These are phyloP conservation scores for Lentinula sp. DNA, from an alignment of 768 basidiomycete species.

Conservation along the genomic window DNA sequence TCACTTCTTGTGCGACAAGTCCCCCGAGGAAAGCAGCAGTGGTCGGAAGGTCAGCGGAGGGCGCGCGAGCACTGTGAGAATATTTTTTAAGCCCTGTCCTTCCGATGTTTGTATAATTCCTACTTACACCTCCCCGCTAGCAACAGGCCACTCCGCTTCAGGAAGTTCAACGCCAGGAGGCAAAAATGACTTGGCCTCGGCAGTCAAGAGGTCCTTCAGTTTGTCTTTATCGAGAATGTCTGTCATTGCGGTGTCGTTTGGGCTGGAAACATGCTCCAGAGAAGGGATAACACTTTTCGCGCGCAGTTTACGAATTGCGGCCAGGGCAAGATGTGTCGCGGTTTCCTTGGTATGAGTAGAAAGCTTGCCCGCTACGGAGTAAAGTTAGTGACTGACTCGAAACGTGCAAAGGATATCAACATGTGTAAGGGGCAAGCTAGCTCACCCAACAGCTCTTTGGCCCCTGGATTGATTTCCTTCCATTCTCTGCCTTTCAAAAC, in stretches of 20 bases:
- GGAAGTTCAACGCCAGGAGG: slow-evolving; percentile 45
- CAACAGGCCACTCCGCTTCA: slow-evolving; percentile 43
- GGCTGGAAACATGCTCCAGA: slow-evolving; percentile 23
- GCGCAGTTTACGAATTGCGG: slow-evolving; percentile 40
- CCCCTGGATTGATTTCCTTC: slow-evolving; percentile 43
- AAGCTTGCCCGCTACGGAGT: slow-evolving; percentile 32
- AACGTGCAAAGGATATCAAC: not conserved
- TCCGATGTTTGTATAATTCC: not conserved
- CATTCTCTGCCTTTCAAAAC: slow-evolving; percentile 59
- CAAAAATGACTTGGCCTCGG: slow-evolving; percentile 43
- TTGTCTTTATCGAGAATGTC: not conserved
- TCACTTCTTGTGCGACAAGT: slow-evolving; percentile 90
- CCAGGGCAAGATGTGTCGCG: slow-evolving; percentile 69
- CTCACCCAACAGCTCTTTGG: not conserved
- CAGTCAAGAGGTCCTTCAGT: slow-evolving; percentile 27
- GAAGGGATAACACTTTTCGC: slow-evolving; percentile 31
- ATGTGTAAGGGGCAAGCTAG: too few species aligned
- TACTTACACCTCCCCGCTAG: slow-evolving; percentile 76
- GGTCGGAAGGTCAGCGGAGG: slow-evolving; percentile 84
- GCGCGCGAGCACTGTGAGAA: slow-evolving; percentile 62
- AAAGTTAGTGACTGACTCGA: slow-evolving; percentile 4
- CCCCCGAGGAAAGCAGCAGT: slow-evolving; percentile 93
- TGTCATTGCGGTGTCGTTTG: not conserved
- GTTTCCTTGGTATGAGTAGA: slow-evolving; percentile 44
- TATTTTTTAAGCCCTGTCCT: slow-evolving; percentile 11